Percentiles rank a stretch among this genome's conserved stretches.
These are phyloP conservation scores for Pueraria montana DNA, from an alignment of 306 rosid genomes.

Conservation along the genomic window DNA sequence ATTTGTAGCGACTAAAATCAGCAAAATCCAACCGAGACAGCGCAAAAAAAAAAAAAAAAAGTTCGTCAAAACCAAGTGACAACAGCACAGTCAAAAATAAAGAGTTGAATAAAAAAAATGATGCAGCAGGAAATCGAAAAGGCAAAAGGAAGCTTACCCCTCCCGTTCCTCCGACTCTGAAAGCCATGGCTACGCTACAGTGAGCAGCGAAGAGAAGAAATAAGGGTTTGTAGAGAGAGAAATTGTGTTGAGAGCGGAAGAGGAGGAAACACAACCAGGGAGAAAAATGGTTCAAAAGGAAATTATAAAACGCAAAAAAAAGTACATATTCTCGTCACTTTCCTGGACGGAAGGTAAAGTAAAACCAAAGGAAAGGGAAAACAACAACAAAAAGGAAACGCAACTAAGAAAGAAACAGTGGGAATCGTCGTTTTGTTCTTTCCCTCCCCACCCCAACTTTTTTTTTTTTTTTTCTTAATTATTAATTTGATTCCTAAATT, in stretches of 20 bases:
- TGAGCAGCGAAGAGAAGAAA: constrained; percentile 8
- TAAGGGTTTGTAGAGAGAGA: constrained; percentile 35
- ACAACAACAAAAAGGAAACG: background rate
- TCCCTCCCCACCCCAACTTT: too few species aligned
- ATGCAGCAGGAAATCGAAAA: background rate
- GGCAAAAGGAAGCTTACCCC: constrained; percentile 50
- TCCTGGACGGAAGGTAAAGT: background rate
- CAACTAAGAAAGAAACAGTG: background rate
- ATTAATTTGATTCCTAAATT: too few species aligned
- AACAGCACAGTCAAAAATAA: constrained; percentile 8
- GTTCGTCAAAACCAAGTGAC: constrained; percentile 33
- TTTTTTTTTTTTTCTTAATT: background rate
- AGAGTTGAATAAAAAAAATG: background rate
- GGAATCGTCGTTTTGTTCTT: background rate
- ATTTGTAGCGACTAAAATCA: background rate
- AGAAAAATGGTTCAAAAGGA: background rate
- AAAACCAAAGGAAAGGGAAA: constrained; percentile 22
- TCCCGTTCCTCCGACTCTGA: constrained; percentile 73
- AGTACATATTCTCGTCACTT: background rate
- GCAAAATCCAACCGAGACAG: constrained; percentile 24
- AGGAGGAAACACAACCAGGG: constrained; percentile 23
- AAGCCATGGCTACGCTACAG: constrained; percentile 61
- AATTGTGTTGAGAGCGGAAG: constrained; percentile 43
- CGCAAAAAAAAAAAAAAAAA: background rate
- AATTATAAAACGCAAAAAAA: background rate